Base-by-base conservation (phyloP, 2,329 filamentous ascomycete genomes). In the Exophiala oligosperma region DNA sequence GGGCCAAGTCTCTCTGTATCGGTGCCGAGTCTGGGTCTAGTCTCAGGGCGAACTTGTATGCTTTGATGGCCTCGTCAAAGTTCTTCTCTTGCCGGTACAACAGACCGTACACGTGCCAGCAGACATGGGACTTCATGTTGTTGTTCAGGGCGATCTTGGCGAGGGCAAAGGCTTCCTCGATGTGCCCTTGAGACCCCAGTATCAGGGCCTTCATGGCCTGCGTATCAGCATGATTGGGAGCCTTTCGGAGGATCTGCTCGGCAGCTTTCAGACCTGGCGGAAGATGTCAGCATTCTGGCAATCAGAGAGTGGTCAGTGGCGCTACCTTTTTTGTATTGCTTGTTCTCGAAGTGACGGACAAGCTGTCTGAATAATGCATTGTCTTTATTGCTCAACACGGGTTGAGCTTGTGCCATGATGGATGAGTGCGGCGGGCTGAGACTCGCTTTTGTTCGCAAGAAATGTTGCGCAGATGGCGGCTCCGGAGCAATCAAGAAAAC, bases 141-240 rank as follows among this genome's bases (percentile, higher is more conserved):
- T 92, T 91, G 66, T 89, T 92, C 68, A 99, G 81, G 35, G 95
- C 94, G 65, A 92, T 84, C 78, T 97, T 99, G 70, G 90, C 93
- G 59, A 99, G 82, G 47, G 87, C 85, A 73, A 99, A 99, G 0
- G 95, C 95, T 77, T 99, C 94, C 57, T 96, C 91, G 29, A 88
- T 87, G 77, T 96, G 93, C 67, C 92, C 91, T 76, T 93, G 89
- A 46, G 90, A 88, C 74, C 96, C 97, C 75, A 97, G 85, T 67
- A 97, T 97, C 66, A 99, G 81, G 56, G 94, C 93, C 79, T 99
- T 99, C 94, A 99, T 99, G 54, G 94, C 95, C 77, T 95, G 89
- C 24, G 94, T 99, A 74, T 99, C 95, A 71, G 92, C 95, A 88
- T 99, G 94, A 70, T 91, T 94, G 43, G 93, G 91, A 71, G 90